Evolutionary conservation across 257 asterid genomes (phyloP).

Genomic region (Solanum clarkiae): DNA sequence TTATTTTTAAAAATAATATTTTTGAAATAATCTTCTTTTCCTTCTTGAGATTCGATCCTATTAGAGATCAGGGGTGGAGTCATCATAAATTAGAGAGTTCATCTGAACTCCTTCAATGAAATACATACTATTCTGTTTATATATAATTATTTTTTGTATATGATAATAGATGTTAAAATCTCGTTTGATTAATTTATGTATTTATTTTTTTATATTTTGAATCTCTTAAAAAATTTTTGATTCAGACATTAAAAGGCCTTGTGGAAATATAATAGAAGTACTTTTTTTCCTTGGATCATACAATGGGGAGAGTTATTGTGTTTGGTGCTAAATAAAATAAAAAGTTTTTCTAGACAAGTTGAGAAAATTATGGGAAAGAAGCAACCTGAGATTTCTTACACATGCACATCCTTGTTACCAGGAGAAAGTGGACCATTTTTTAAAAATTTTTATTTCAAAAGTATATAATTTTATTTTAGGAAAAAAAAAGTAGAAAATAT

Average conservation of each 20-base stretch:
- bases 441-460: background rate
- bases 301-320: background rate
- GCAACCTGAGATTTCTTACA: background rate
- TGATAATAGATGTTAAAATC: background rate
- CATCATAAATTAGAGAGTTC: background rate
- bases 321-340: background rate
- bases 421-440: background rate
- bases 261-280: background rate
- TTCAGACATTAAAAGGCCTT: background rate
- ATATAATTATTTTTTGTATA: background rate
- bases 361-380: background rate
- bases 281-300: background rate
- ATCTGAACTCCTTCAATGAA: background rate
- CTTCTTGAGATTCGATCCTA: background rate
- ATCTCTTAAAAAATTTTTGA: background rate
- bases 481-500: background rate
- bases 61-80: background rate
- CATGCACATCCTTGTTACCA: background rate
- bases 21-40: no score
- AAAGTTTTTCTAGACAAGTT: background rate
- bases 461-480: background rate
- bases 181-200: background rate
- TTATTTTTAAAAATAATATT: background rate
- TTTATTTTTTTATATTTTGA: background rate
- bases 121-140: rapidly evolving